These are phyloP conservation scores for Talaromyces funiculosus DNA, from an alignment of 2,329 filamentous ascomycete species.

Conservation along the genomic window DNA sequence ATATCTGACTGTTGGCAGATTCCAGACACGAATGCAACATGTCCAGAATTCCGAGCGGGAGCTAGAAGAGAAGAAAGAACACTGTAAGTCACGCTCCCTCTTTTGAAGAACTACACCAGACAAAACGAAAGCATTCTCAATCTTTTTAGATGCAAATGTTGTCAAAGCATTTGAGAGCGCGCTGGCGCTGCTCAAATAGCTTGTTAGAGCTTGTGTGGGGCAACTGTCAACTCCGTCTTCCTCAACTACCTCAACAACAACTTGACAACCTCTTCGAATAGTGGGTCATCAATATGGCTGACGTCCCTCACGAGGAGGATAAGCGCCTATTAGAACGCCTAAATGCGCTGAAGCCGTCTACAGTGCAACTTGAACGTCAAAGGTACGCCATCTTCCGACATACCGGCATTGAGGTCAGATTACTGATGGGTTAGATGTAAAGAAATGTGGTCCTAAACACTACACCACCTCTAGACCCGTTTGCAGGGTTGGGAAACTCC, in stretches of 20 bases:
- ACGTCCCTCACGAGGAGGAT: constrained; percentile 20
- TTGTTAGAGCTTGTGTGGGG: constrained; percentile 13
- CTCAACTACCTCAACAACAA: not conserved
- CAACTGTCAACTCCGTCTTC: not conserved
- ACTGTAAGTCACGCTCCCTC: constrained; percentile 57
- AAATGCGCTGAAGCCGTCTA: constrained; percentile 30
- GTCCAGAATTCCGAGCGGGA: constrained; percentile 68
- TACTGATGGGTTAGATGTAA: not conserved
- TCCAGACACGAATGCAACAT: constrained; percentile 72
- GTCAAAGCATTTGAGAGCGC: constrained; percentile 46
- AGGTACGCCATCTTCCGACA: constrained; percentile 18
- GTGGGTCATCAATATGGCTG: constrained; percentile 15
- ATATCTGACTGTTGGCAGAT: constrained; percentile 38
- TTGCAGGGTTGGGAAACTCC: not conserved
- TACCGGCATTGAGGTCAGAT: not conserved
- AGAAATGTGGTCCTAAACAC: constrained; percentile 5
- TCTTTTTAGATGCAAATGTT: constrained; percentile 35
- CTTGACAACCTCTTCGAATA: not conserved
- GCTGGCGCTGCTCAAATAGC: constrained; percentile 36
- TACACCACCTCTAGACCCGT: not conserved
- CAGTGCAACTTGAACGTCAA: constrained; percentile 25
- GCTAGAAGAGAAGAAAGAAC: constrained; percentile 68
- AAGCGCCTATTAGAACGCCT: constrained; percentile 26
- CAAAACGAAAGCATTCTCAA: not conserved
- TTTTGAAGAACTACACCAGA: no score